Evolutionary conservation across 139 green algal species (phyloP), one percentile per base, ranked within the genome.

Genomic region (Pseudopediastrum boryanum): DNA sequence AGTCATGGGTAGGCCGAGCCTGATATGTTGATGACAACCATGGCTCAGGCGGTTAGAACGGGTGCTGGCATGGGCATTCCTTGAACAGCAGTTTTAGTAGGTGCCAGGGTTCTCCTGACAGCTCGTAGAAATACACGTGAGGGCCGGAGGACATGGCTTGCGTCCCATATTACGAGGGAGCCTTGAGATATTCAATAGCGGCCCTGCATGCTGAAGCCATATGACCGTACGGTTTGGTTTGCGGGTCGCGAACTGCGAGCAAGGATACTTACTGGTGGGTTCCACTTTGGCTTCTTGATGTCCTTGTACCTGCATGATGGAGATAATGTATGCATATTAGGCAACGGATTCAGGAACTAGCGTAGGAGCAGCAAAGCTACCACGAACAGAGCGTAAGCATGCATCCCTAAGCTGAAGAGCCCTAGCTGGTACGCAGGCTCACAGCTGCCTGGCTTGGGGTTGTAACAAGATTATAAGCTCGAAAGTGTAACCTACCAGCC

Each of bases 281-380:
- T 87, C 83, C 83, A 87, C 19, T 33, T 83, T 10, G 83, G 83
- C 59, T 87, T 87, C 71, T 85, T 85, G 58, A 87, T 59, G 12
- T 59, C 83, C 21, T 58, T 27, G 71, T 87, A 87, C 83, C 83
- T 87, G 71, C 29, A 76, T n/a, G 27, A n/a, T n/a, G n/a, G n/a
- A n/a, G n/a, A n/a, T n/a, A 3, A 67, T 5, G 39, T 41, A 80
- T 44, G 42, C 7, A 21, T 78, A n/a, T 7, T 67, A 51, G 8
- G 62, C 25, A 64, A 12, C 29, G 31, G 5, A 7, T 42, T 3
- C 10, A 25, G 27, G 29, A 0, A 43, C 31, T 25, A 23, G 31
- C 16, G n/a, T 19, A 46, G 0, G 31, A 29, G 33, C 46, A 54
- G 16, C 35, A 71, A 71, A 6, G 63, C 3, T 29, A 9, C 46